Evolutionary conservation across 2,329 filamentous ascomycete genomes (phyloP), one percentile per base, ranked within the genome.

Genomic region (Phaeosphaeriaceae sp.): DNA sequence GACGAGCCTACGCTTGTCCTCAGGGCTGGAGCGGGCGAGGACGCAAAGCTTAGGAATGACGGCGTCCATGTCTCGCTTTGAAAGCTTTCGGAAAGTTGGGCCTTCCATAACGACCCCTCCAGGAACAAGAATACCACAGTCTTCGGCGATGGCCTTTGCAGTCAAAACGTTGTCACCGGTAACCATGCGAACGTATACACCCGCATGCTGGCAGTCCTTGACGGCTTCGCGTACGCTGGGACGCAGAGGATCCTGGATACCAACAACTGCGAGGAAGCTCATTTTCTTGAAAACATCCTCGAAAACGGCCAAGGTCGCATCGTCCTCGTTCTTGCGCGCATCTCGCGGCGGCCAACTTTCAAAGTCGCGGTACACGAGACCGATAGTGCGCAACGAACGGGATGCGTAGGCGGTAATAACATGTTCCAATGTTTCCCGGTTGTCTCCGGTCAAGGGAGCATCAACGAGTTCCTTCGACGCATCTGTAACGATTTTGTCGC

Each of bases 131-230:
- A 94, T 93, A 42, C 91, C 90, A 73, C 91, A 93, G 68, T 93
- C 91, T 65, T 84, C 85, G 20, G 91, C 91, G 68, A 94, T 94
- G 21, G 91, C 89, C 73, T 90, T 86, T 1, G 91, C 91, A 7
- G 91, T 94, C 58, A 91, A 80, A 65, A 90, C 87, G 78, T 94
- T 93, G 79, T 94, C 91, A 62, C 91, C 91, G 4, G 91, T 94
- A 2, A 94, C 91, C 91, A 94, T 94, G 70, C 91, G 89, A 19
- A 93, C 90, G 60, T 89, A 85, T 11, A 94, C 91, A 58, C 91
- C 91, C 4, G 91, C 91, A 55, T 85, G 83, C 72, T 93, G 90
- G 71, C 91, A 93, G 57, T 88, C 83, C 58, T 81, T 82, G 25
- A 94, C 91, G 11, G 91, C 90, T 51, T 92, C 86, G 1, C 83